These are phyloP conservation scores for Populus davidiana DNA, from an alignment of 345 rosid genomes.

Conservation along the genomic window DNA sequence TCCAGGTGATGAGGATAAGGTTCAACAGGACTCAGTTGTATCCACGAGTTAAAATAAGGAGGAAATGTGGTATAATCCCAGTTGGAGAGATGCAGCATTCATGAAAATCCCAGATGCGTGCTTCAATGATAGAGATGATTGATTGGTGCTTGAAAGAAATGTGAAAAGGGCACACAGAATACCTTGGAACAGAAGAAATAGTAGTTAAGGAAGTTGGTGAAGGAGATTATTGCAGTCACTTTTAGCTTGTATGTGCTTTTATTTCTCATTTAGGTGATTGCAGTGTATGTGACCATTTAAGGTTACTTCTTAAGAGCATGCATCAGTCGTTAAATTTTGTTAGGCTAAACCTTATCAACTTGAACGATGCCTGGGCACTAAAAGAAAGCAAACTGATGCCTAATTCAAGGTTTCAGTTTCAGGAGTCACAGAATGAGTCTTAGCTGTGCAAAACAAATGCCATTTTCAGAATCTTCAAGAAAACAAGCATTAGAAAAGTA, in stretches of 20 bases:
- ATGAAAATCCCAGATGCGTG: background rate
- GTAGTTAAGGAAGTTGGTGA: background rate
- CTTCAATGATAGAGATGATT: background rate
- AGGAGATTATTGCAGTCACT: background rate
- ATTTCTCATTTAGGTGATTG: background rate
- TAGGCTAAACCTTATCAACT: background rate
- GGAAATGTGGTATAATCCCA: background rate
- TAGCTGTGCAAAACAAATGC: background rate
- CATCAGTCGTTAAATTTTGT: constrained; percentile 3
- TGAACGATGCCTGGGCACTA: background rate
- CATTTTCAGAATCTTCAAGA: background rate
- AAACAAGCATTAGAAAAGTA: background rate
- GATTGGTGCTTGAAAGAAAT: background rate
- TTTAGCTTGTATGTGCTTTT: background rate
- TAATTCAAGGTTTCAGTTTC: background rate
- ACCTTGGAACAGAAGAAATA: constrained; percentile 10
- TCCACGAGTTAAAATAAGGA: background rate
- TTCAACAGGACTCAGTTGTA: background rate
- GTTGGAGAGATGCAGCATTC: constrained; percentile 1
- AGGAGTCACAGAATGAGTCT: background rate
- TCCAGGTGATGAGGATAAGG: background rate
- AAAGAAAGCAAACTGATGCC: constrained; percentile 1
- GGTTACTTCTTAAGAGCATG: background rate
- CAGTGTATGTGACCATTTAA: background rate
- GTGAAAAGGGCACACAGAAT: background rate